These are phyloP conservation scores for Beauveria australis DNA, from an alignment of 2,329 filamentous ascomycete species.

Conservation along the genomic window DNA sequence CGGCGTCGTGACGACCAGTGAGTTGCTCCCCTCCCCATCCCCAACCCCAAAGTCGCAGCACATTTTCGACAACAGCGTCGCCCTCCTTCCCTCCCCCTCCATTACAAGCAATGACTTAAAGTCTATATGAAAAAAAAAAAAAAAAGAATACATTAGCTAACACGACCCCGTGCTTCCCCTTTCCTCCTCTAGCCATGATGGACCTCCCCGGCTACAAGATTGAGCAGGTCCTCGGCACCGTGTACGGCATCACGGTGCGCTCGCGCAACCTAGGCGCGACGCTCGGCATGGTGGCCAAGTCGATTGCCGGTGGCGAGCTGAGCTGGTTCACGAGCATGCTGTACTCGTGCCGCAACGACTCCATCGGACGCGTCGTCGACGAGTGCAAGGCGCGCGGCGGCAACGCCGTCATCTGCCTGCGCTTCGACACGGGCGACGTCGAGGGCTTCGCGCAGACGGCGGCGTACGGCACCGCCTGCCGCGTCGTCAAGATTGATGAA, in stretches of 20 bases:
- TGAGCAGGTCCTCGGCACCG: conserved; percentile 47
- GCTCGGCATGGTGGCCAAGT: conserved; percentile 48
- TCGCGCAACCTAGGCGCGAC: conserved; percentile 51
- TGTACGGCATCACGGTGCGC: conserved; percentile 49
- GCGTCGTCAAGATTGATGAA: conserved; percentile 47
- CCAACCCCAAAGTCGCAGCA: background rate
- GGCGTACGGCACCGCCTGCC: conserved; percentile 51
- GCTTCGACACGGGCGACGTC: conserved; percentile 49
- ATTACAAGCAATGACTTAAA: too few species aligned
- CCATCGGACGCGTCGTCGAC: conserved; percentile 45
- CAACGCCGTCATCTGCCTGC: conserved; percentile 51
- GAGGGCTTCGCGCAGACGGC: conserved; percentile 50
- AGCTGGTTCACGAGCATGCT: conserved; percentile 51
- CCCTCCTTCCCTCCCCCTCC: too few species aligned
- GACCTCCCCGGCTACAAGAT: conserved; percentile 54
- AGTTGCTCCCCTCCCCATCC: conserved; percentile 11
- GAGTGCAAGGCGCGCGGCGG: conserved; percentile 50
- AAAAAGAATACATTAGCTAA: background rate
- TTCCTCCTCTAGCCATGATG: conserved; percentile 42
- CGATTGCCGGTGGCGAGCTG: conserved; percentile 50
- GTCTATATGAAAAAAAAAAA: background rate
- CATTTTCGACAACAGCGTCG: too few species aligned
- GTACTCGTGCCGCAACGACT: conserved; percentile 50
- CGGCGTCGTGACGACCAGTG: conserved; percentile 50
- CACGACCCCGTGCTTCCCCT: background rate